These are phyloP conservation scores for Celoporthe dispersa DNA, from an alignment of 2,329 filamentous ascomycete species.

Conservation along the genomic window DNA sequence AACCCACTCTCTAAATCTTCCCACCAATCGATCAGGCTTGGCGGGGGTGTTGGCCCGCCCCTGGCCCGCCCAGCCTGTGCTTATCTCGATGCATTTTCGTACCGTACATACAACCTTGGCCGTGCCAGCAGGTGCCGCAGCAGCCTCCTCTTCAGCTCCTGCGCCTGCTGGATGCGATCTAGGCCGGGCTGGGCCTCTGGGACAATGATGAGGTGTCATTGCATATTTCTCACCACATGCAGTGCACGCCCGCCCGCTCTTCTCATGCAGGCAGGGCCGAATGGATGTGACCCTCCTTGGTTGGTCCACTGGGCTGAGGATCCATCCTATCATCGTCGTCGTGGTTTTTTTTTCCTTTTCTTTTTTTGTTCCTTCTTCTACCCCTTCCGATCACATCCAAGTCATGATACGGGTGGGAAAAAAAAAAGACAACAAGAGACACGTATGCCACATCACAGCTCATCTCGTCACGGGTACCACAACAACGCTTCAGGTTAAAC, in stretches of 20 bases:
- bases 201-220: conserved; percentile 6
- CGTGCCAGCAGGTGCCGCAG: neutral
- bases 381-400: too few species aligned
- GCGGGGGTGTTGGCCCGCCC: neutral
- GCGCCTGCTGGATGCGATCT: neutral
- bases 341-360: too few species aligned
- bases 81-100: neutral
- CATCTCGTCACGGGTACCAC: neutral
- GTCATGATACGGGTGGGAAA: too few species aligned
- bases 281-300: neutral
- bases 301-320: too few species aligned
- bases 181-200: neutral
- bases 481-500: neutral
- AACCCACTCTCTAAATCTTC: neutral
- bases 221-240: neutral
- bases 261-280: neutral
- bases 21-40: neutral
- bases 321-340: too few species aligned
- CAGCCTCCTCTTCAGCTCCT: neutral
- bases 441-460: neutral
- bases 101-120: too few species aligned
- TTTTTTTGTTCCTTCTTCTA: too few species aligned
- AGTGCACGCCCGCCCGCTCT: neutral
- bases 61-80: neutral
- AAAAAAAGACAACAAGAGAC: too few species aligned